Base-by-base conservation (phyloP, 805 yeast species). In the Metschnikowia baotianmanensis region DNA sequence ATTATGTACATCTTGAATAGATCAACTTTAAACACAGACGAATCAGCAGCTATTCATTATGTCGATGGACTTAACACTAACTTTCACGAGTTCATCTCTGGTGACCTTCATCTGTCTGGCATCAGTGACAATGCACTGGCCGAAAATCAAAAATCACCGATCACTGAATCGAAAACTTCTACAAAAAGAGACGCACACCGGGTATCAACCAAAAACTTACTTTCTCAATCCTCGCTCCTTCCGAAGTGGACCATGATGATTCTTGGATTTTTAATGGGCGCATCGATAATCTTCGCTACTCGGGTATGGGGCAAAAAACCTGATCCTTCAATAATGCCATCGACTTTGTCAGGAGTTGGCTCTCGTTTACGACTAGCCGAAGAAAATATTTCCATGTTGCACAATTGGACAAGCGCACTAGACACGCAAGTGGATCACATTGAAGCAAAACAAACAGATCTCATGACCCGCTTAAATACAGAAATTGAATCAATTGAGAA, bases 371-470 rank as follows among this genome's bases (percentile, higher is more conserved):
- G 38, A 8, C 19, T 12, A 12, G 46, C 51, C 15, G 50, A 45
- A 11, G 38, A 40, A 23, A 45, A 31, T 6, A 40, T 53, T 12
- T 35, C 41, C 25, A 44, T 48, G 19, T 39, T 58, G 16, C 34
- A 38, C 25, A 52, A 51, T 8, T 31, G 52, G 6, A 42, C 59
- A 2, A 31, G 24, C 13, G 48, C 48, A 2, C 38, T 61, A 9
- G 47, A 52, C 13, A 40, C 42, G 15, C 53, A 50, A 22, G 56
- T 56, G 23, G 61, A 55, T 19, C 37, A 42, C 13, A 20, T 56
- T 2, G 52, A 52, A n/a, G 18, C 46, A 4, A 53, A 51, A 23
- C 50, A 50, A 22, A 50, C 50, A 6, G 30, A 50, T 8, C 34
- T 56, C 21, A 31, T 47, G n/a, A 26, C 34, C 2, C 34, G 36